Conservation (phyloP, 2,329 filamentous ascomycete species). For the Rhynchosporium agropyri region DNA sequence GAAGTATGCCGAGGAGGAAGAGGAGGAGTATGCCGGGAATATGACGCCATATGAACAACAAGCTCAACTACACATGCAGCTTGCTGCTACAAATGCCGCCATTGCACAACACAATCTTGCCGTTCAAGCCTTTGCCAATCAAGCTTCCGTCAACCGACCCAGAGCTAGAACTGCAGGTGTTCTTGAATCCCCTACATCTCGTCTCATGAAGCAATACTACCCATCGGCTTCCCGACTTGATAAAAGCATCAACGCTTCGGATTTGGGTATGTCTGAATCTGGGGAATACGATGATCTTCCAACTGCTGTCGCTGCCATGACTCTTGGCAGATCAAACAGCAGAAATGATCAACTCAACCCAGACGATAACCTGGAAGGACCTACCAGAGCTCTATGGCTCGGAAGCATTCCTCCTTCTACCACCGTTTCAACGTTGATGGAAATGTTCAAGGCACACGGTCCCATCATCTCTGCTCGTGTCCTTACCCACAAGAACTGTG, state of each 20-base stretch:
- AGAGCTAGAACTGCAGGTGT: constrained; percentile 91
- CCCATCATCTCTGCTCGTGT: constrained; percentile 89
- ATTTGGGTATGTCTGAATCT: constrained; percentile 74
- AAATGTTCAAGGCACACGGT: constrained; percentile 94
- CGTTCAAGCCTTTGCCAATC: constrained; percentile 87
- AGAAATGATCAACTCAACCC: constrained; percentile 69
- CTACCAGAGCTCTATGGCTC: constrained; percentile 93
- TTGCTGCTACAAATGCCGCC: constrained; percentile 65
- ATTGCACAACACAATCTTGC: constrained; percentile 93
- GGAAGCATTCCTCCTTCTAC: constrained; percentile 97
- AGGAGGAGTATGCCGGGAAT: constrained; percentile 63
- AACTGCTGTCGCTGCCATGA: constrained; percentile 80
- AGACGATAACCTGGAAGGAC: constrained; percentile 86
- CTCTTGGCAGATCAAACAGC: constrained; percentile 67
- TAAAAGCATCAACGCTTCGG: constrained; percentile 73
- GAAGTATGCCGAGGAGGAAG: constrained; percentile 89
- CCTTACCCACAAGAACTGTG: constrained; percentile 97
- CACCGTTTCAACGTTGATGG: constrained; percentile 89
- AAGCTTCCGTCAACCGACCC: constrained; percentile 79
- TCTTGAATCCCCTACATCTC: constrained; percentile 60
- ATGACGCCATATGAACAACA: constrained; percentile 59
- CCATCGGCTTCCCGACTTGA: constrained; percentile 76
- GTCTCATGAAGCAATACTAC: constrained; percentile 70
- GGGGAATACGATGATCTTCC: constrained; percentile 79
- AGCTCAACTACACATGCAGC: constrained; percentile 62